Conservation (phyloP, 208 protist species). For the Plasmodiophora brassicae region DNA sequence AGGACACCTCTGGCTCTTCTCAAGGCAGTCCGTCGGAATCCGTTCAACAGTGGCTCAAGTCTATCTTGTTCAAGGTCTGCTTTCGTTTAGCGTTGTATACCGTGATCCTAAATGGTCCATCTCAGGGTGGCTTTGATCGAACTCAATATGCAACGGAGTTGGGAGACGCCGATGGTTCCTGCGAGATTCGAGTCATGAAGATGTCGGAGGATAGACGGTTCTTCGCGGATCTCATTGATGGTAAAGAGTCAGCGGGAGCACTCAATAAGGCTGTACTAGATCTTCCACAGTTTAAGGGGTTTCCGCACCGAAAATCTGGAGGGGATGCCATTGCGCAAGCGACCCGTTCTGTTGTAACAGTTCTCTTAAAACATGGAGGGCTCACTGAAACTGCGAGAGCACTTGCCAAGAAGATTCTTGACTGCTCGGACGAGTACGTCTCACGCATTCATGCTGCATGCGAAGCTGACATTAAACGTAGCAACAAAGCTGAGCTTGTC, state of each 20-base stretch:
- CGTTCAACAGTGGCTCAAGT: background rate
- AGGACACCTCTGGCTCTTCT: background rate
- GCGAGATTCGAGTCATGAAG: background rate
- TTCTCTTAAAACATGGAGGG: background rate
- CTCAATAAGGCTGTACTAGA: background rate
- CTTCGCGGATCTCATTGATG: background rate
- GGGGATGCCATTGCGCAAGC: conserved; percentile 3
- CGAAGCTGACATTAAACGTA: background rate
- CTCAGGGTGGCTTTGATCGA: conserved; percentile 14
- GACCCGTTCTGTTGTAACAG: background rate
- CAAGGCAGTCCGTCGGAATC: background rate
- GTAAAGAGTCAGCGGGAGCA: background rate
- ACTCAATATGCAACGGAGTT: background rate
- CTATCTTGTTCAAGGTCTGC: background rate
- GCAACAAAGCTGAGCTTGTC: background rate
- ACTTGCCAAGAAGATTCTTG: background rate
- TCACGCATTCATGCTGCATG: background rate
- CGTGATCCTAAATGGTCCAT: background rate
- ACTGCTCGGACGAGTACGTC: background rate
- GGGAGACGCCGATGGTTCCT: background rate
- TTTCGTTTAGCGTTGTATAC: background rate
- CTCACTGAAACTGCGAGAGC: background rate
- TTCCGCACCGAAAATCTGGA: background rate
- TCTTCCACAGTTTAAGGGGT: background rate
- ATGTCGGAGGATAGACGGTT: background rate